Conservation (phyloP, 768 basidiomycete species). For the Boletus pseudo-olivaceus region DNA sequence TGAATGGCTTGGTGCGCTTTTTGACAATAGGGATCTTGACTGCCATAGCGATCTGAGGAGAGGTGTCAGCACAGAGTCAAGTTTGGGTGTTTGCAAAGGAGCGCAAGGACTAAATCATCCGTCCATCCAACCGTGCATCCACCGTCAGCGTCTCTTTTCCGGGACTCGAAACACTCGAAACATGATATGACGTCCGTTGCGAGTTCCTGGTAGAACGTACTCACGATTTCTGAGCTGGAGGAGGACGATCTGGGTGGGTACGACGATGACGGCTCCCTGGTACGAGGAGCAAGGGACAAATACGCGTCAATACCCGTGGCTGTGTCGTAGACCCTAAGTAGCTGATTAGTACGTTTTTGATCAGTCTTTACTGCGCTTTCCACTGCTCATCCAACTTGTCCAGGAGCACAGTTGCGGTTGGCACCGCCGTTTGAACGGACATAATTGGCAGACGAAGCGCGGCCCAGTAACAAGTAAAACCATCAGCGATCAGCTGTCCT, state of each 20-base stretch:
- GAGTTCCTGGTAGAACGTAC: conserved; percentile 28
- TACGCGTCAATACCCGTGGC: conserved; percentile 26
- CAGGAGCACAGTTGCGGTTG: neutral
- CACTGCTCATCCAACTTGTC: neutral
- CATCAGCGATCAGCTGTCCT: neutral
- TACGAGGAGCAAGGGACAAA: conserved; percentile 18
- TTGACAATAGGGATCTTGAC: conserved; percentile 75
- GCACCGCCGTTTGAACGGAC: conserved; percentile 13
- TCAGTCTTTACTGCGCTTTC: neutral
- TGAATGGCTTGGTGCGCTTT: conserved; percentile 97
- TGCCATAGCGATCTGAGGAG: conserved; percentile 39
- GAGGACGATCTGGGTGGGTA: conserved; percentile 35
- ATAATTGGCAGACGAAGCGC: neutral
- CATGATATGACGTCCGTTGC: neutral
- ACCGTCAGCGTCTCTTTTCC: conserved; percentile 1
- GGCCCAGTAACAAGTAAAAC: neutral
- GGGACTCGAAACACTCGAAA: neutral
- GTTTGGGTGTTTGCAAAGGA: neutral
- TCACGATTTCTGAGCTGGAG: conserved; percentile 54
- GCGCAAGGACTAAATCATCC: conserved; percentile 19
- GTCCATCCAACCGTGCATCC: conserved; percentile 22
- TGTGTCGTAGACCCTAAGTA: conserved; percentile 5
- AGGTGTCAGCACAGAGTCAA: conserved; percentile 13
- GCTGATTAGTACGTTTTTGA: neutral
- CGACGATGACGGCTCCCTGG: neutral